These are phyloP conservation scores for Sanghuangporus weigelae DNA, from an alignment of 1,284 basidiomycete species.

Conservation along the genomic window DNA sequence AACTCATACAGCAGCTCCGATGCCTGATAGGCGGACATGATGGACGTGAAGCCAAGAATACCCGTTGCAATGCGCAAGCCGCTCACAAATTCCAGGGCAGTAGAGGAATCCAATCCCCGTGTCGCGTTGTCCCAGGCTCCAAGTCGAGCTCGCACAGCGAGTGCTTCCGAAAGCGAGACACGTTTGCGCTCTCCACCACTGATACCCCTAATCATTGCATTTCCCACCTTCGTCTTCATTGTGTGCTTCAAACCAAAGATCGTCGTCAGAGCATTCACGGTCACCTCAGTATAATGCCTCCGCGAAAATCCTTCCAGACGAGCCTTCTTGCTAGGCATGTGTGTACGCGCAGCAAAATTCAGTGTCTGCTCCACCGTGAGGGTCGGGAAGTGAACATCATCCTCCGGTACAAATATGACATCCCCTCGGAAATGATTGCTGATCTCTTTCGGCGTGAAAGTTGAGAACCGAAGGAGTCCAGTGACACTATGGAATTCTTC, in stretches of 20 bases:
- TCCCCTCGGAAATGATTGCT: constrained; percentile 24
- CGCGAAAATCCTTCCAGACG: constrained; percentile 26
- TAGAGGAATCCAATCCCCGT: constrained; percentile 52
- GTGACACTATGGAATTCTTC: constrained; percentile 29
- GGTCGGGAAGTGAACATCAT: constrained; percentile 34
- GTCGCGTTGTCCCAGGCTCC: constrained; percentile 67
- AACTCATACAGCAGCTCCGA: constrained; percentile 41
- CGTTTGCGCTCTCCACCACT: constrained; percentile 63
- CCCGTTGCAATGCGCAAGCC: constrained; percentile 53
- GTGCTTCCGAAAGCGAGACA: constrained; percentile 69
- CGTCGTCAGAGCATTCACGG: constrained; percentile 33
- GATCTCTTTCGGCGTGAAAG: constrained; percentile 24
- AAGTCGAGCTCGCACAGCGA: constrained; percentile 54
- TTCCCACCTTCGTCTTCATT: constrained; percentile 40
- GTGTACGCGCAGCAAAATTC: constrained; percentile 24
- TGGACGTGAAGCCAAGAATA: constrained; percentile 40
- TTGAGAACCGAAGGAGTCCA: constrained; percentile 32
- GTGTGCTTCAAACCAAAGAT: constrained; percentile 40
- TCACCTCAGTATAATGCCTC: constrained; percentile 26
- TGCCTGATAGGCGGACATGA: constrained; percentile 61
- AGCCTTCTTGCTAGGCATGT: constrained; percentile 20
- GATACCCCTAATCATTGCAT: constrained; percentile 39
- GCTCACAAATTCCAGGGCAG: constrained; percentile 56
- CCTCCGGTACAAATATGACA: constrained; percentile 22
- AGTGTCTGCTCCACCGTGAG: constrained; percentile 32